Percentiles rank a stretch among this genome's conserved stretches.
Evolutionary conservation across 2,329 filamentous ascomycete species (phyloP).

Genomic region (Phoma sp.): DNA sequence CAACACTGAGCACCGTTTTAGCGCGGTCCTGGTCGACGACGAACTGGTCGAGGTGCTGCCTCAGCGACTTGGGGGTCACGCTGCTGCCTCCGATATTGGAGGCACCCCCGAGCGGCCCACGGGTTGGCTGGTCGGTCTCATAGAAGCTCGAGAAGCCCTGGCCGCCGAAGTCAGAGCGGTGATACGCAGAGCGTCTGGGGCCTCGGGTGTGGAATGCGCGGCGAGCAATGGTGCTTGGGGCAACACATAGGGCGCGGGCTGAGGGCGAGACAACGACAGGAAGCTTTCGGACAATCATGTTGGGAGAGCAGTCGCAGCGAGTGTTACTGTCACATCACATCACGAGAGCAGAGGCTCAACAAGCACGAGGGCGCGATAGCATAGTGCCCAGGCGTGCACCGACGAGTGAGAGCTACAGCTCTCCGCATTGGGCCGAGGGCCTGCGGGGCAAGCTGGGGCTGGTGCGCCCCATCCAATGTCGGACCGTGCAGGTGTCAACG

Average conservation of each 20-base stretch:
- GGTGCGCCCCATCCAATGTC: slow-evolving; percentile 3
- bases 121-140: slow-evolving; percentile 66
- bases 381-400: slow-evolving; percentile 6
- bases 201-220: slow-evolving; percentile 45
- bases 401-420: slow-evolving; percentile 27
- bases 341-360: slow-evolving; percentile 16
- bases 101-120: slow-evolving; percentile 66
- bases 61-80: slow-evolving; percentile 71
- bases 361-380: slow-evolving; percentile 17
- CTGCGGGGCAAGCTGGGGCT: slow-evolving; percentile 6
- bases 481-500: slow-evolving; percentile 1
- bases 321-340: slow-evolving; percentile 29
- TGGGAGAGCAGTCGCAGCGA: slow-evolving; percentile 14
- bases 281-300: slow-evolving; percentile 34
- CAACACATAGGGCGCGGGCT: slow-evolving; percentile 50
- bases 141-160: slow-evolving; percentile 68
- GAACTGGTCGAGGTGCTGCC: slow-evolving; percentile 91
- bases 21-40: slow-evolving; percentile 95
- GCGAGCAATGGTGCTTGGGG: slow-evolving; percentile 39
- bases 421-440: slow-evolving; percentile 31
- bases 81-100: slow-evolving; percentile 63
- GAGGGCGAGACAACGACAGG: slow-evolving; percentile 45
- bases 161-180: slow-evolving; percentile 66
- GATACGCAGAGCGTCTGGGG: slow-evolving; percentile 55
- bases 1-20: slow-evolving; percentile 90